Evolutionary conservation across 371 early-diverging fungal genomes (phyloP), one percentile per base, ranked within the genome.

Genomic region (Batkoa obscura): DNA sequence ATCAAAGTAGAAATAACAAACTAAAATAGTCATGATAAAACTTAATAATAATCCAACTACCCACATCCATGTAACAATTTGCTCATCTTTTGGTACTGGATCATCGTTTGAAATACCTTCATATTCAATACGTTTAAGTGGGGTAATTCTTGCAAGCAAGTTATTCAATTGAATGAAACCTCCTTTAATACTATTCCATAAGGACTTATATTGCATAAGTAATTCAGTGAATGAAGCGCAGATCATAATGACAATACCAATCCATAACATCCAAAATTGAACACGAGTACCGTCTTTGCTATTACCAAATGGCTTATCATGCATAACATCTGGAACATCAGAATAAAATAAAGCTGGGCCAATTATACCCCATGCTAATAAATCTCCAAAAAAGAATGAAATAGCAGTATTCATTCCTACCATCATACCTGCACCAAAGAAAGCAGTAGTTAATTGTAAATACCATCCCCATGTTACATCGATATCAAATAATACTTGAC

Each of bases 161-260:
- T 66, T 66, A 55, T 62, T 60, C 12, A 31, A 54, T 17, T 36
- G 59, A 10, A 52, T 13, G 17, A 62, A 56, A 58, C 71, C 78
- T 17, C 69, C 71, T 48, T 67, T 73, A 56, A 75, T 34, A 47
- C 74, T 76, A 59, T 68, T 68, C 75, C 72, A 74, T 41, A 83
- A 62, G 2, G 72, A 65, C n/a, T 67, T 64, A 50, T 76, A 78
- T 54, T 73, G 73, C 34, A 68, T 62, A 55, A 68, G 62, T 35
- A 83, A 65, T 67, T 83, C 82, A 12, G 79, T 63, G 57, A 83
- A 76, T 13, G 79, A 68, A 43, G 77, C 63, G 36, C 74, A 64
- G 45, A 80, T 71, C 81, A 84, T 80, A 38, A 83, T 67, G 4
- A 77, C 73, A 61, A 84, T 77, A 65, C 85, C 85, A 17, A 82